Evolutionary conservation across 2,329 filamentous ascomycete genomes (phyloP).

Genomic region (Penicillium polonicum): DNA sequence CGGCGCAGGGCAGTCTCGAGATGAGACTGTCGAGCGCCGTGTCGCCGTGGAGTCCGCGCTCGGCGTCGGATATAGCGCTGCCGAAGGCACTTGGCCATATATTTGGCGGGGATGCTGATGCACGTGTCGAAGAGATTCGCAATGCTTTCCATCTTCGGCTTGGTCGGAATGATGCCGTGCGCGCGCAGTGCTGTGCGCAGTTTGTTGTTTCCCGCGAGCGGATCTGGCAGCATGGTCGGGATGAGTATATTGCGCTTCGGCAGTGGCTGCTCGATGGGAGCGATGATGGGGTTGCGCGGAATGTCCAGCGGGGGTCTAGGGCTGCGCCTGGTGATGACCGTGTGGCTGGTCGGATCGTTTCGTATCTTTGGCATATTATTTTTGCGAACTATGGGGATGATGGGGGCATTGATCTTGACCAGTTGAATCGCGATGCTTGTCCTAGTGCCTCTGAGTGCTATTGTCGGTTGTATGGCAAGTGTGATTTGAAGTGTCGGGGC

Average conservation of each 20-base stretch:
- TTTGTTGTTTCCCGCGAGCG: conserved; percentile 53
- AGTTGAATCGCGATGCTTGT: conserved; percentile 40
- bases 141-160: conserved; percentile 26
- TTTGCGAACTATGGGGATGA: conserved; percentile 37
- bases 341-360: conserved; percentile 48
- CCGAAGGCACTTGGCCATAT: conserved; percentile 36
- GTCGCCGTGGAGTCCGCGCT: conserved; percentile 46
- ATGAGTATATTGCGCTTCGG: conserved; percentile 54
- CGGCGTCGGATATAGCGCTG: conserved; percentile 40
- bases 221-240: conserved; percentile 50
- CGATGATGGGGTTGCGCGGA: conserved; percentile 6
- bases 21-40: conserved; percentile 39
- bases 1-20: conserved; percentile 45
- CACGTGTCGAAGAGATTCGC: conserved; percentile 26
- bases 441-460: conserved; percentile 45
- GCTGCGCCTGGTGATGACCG: conserved; percentile 45
- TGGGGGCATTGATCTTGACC: conserved; percentile 34
- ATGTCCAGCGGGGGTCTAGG: conserved; percentile 9
- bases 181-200: conserved; percentile 57
- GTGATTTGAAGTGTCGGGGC: conserved; percentile 35
- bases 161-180: conserved; percentile 45
- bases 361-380: conserved; percentile 52
- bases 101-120: conserved; percentile 38
- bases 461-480: conserved; percentile 46
- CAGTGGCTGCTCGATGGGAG: conserved; percentile 53